Percentiles rank a stretch among this genome's conserved stretches.
Evolutionary conservation across 2,329 filamentous ascomycete genomes (phyloP).

Genomic region (Neopestalotiopsis sp.): DNA sequence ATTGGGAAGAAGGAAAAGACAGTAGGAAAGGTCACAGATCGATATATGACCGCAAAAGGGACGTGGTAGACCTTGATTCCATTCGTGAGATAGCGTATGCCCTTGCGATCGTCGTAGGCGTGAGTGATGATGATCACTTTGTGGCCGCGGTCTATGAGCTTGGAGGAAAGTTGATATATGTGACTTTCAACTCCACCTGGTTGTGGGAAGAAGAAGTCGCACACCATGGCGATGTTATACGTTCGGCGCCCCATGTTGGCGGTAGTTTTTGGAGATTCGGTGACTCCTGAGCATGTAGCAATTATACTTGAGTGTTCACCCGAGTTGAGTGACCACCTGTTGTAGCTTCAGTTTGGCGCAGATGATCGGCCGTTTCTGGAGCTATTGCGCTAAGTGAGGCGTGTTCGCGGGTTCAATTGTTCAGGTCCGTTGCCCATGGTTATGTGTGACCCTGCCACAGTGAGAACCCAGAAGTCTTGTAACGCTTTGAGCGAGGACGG

Average conservation of each 20-base stretch:
- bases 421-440: not conserved
- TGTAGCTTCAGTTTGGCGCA: not conserved
- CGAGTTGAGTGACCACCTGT: not conserved
- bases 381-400: not conserved
- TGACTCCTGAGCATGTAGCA: not conserved
- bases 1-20: constrained; percentile 98
- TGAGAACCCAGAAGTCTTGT: not conserved
- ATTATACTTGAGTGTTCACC: not conserved
- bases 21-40: constrained; percentile 90
- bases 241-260: constrained; percentile 57
- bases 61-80: constrained; percentile 98
- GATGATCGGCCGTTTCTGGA: not conserved
- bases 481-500: not conserved
- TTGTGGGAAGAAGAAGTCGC: constrained; percentile 99
- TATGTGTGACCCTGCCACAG: not conserved
- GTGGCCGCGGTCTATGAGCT: constrained; percentile 95
- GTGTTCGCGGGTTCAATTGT: not conserved
- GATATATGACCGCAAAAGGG: constrained; percentile 94
- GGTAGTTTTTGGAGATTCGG: not conserved
- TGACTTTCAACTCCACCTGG: constrained; percentile 96
- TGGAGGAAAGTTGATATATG: constrained; percentile 96
- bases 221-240: constrained; percentile 86
- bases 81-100: constrained; percentile 94
- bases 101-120: constrained; percentile 87
- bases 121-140: constrained; percentile 98